Evolutionary conservation across 768 basidiomycete species (phyloP), one percentile per base, ranked within the genome.

Genomic region (Brasilioporus rufonigricans): DNA sequence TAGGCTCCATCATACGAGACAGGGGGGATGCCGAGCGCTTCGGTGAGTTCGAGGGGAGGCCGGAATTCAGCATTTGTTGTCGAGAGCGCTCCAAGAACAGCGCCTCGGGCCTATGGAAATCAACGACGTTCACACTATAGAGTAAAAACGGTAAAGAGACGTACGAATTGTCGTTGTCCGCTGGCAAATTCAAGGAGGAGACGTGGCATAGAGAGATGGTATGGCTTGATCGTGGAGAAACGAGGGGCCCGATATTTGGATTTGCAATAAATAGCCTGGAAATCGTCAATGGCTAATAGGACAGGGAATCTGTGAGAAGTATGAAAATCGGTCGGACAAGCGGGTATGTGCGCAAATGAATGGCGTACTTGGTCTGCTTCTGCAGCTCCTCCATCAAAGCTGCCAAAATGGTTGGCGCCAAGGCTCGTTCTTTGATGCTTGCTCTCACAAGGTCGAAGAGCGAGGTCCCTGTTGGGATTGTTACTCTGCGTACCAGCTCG

Each of bases 221-320:
- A 89, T 0, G 91, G 76, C 53, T 85, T 81, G 50, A 96, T 83
- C 11, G 75, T 64, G 8, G 76, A 74, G 70, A 85, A 91, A 40
- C 85, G 83, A 13, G 89, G 88, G 53, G 91, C 85, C 24, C 84
- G 81, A 72, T 95, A 95, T 26, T 73, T 65, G 0, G 87, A 82
- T 41, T 71, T 74, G 65, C 80, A 76, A 63, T 90, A 93, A 24
- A 97, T 70, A 0, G 91, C 79, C 68, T 96, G 94, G 68, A 91
- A 84, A 61, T 96, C 93, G 60, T 97, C 94, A 1, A 95, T 76
- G 0, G 93, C 93, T 29, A 95, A 73, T 7, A 97, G 67, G 2
- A 96, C 87, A 0, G 92, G 92, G 62, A 77, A 74, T 41, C 91
- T 93, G 55, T 11, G 50, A 21, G 47, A 47, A 24, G n/a, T 49